A percentile compares a stretch with the other conserved stretches of the same genome.
phyloP scores from a whole-genome alignment of 768 basidiomycete species.

The Naganishia kalamii region DNA sequence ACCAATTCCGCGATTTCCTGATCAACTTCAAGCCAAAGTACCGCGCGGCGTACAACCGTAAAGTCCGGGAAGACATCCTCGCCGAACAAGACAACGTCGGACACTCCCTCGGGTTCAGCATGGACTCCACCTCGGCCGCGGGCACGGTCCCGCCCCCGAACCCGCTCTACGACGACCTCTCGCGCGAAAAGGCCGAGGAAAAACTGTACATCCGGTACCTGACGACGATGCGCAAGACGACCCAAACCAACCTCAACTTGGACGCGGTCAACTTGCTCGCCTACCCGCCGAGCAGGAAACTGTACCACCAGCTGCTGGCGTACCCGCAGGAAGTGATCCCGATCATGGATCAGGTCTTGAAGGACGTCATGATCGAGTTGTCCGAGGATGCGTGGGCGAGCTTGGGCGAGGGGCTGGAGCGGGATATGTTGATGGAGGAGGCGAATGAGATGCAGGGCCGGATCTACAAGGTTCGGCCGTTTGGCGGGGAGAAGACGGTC shows the following conservation, averaged over 20 bases:
- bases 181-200: constrained; percentile 35
- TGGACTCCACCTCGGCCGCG: constrained; percentile 23
- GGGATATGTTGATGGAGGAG: constrained; percentile 58
- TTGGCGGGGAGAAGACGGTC: constrained; percentile 60
- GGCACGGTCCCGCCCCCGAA: constrained; percentile 34
- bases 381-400: constrained; percentile 62
- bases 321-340: constrained; percentile 97
- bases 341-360: constrained; percentile 91
- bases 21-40: constrained; percentile 91
- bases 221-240: constrained; percentile 77
- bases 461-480: constrained; percentile 90
- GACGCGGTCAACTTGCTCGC: constrained; percentile 79
- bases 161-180: constrained; percentile 42
- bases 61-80: constrained; percentile 50
- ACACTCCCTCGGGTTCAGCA: constrained; percentile 18
- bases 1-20: constrained; percentile 78
- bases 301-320: constrained; percentile 74
- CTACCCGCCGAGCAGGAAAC: constrained; percentile 74
- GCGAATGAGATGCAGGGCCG: constrained; percentile 78
- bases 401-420: constrained; percentile 57
- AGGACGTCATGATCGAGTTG: constrained; percentile 82
- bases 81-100: constrained; percentile 22
- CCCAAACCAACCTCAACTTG: constrained; percentile 87
- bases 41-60: constrained; percentile 61
- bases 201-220: constrained; percentile 71